Conservation (phyloP, 169 alveolate genomes). For the Babesia sp. region DNA sequence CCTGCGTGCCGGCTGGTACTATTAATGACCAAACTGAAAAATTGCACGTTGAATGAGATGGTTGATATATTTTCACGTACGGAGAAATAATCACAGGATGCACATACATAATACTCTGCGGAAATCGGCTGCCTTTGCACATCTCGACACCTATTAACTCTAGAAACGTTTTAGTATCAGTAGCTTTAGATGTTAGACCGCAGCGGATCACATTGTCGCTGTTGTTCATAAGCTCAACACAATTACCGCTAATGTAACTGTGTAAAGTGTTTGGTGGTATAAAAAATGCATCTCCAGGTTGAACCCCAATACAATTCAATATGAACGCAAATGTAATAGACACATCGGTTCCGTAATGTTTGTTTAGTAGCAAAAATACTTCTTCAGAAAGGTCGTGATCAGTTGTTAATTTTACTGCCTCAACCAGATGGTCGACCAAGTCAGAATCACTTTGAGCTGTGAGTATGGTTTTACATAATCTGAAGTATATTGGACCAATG, state of each 20-base stretch:
- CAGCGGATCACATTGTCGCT: constrained; percentile 95
- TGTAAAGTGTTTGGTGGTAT: constrained; percentile 92
- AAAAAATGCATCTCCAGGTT: constrained; percentile 88
- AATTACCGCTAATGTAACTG: constrained; percentile 87
- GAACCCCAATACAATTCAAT: constrained; percentile 82
- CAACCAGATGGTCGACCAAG: background rate
- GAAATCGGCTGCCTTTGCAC: background rate
- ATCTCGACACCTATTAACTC: constrained; percentile 17
- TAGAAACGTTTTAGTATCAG: constrained; percentile 69
- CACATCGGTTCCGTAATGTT: constrained; percentile 82
- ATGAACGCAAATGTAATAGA: constrained; percentile 87
- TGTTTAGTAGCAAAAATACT: constrained; percentile 58
- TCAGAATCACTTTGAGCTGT: background rate
- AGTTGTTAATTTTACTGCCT: background rate
- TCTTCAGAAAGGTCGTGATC: constrained; percentile 43
- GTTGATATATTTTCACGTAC: constrained; percentile 9
- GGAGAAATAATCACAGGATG: constrained; percentile 10
- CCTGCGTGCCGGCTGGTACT: constrained; percentile 22
- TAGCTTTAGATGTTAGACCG: constrained; percentile 93
- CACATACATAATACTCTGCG: constrained; percentile 2
- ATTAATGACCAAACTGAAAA: constrained; percentile 27
- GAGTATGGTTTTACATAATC: constrained; percentile 9
- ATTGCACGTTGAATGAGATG: constrained; percentile 45
- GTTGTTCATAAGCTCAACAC: constrained; percentile 92
- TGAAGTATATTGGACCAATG: background rate